Conservation (phyloP, 2,329 filamentous ascomycete genomes). For the Trichoderma endophyticum region DNA sequence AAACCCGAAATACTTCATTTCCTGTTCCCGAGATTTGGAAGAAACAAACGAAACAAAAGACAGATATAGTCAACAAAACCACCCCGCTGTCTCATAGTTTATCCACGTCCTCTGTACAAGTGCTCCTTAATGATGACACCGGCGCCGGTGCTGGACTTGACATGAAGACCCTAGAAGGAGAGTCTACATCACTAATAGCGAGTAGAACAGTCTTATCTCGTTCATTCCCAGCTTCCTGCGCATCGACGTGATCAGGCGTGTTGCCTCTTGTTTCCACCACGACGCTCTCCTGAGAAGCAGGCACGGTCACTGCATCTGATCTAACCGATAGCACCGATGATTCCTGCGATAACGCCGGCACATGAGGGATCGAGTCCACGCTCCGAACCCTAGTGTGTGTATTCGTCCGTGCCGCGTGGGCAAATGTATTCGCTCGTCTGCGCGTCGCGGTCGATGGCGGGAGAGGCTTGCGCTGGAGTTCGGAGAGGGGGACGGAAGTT, state of each 20-base stretch:
- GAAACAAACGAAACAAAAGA: background rate
- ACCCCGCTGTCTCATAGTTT: background rate
- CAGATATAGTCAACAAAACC: background rate
- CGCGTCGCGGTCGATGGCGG: constrained; percentile 18
- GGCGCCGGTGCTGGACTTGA: constrained; percentile 4
- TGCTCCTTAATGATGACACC: constrained; percentile 7
- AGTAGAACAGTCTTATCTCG: background rate
- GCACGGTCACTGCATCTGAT: background rate
- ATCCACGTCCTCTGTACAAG: background rate
- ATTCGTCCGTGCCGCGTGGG: background rate
- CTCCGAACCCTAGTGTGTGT: background rate
- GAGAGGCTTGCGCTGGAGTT: constrained; percentile 46
- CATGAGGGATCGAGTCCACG: background rate
- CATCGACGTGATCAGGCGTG: background rate
- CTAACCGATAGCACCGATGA: background rate
- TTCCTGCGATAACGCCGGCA: background rate
- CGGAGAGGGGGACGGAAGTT: constrained; percentile 60
- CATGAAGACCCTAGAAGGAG: background rate
- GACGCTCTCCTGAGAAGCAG: constrained; percentile 11
- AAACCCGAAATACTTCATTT: background rate
- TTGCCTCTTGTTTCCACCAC: constrained; percentile 10
- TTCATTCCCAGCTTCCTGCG: background rate
- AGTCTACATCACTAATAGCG: background rate
- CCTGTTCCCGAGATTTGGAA: background rate
- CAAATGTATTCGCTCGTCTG: background rate